Conservation (phyloP, 371 early-diverging fungal genomes). For the Apophysomyces ossiformis region DNA sequence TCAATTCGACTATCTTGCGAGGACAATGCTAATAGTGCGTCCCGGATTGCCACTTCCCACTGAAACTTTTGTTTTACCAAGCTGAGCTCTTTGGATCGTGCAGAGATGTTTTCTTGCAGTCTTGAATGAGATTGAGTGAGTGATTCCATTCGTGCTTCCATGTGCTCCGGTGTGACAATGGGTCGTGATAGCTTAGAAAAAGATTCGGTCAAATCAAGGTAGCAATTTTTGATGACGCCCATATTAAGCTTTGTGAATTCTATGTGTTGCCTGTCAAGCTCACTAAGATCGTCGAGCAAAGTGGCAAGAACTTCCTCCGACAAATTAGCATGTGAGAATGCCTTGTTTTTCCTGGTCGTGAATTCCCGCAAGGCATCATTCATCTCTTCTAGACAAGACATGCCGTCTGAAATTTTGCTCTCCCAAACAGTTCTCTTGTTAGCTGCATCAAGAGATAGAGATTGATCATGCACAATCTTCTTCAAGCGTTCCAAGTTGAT, state of each 20-base stretch:
- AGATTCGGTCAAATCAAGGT: conserved; percentile 40
- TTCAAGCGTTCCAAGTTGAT: conserved; percentile 34
- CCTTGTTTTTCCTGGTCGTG: conserved; percentile 29
- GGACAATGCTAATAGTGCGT: conserved; percentile 21
- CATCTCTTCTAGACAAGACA: conserved; percentile 37
- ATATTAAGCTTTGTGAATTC: conserved; percentile 28
- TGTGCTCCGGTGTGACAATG: conserved; percentile 47
- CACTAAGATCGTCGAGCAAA: conserved; percentile 27
- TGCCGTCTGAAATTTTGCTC: conserved; percentile 25
- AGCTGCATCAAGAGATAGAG: conserved; percentile 41
- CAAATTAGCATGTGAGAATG: conserved; percentile 31
- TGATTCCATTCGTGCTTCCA: conserved; percentile 48
- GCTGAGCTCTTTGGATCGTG: conserved; percentile 34
- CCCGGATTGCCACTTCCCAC: conserved; percentile 32
- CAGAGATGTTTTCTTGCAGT: conserved; percentile 35
- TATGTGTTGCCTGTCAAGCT: conserved; percentile 27
- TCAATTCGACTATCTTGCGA: conserved; percentile 23
- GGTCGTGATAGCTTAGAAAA: conserved; percentile 43
- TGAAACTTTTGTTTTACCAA: conserved; percentile 28
- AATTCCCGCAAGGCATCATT: conserved; percentile 21
- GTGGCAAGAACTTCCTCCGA: conserved; percentile 23
- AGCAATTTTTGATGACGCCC: conserved; percentile 34
- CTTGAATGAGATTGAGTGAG: conserved; percentile 24
- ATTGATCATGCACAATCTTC: conserved; percentile 33
- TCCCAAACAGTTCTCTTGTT: conserved; percentile 37